Evolutionary conservation across 1,284 basidiomycete genomes (phyloP).

Genomic region (Anthracocystis panici-leucophaei): DNA sequence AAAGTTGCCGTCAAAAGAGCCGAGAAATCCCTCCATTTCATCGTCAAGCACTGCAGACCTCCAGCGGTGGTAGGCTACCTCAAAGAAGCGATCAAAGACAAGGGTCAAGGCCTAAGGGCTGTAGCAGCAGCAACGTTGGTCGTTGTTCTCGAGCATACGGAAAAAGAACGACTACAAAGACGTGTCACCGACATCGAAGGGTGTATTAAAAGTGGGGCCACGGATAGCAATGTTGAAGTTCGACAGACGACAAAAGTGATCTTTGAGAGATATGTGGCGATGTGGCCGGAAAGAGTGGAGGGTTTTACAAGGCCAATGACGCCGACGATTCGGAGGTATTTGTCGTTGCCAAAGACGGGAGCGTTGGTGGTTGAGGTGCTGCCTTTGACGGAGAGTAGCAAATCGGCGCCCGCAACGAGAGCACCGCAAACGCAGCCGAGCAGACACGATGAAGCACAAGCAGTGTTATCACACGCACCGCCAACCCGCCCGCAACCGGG

Average conservation of each 20-base stretch:
- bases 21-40: slow-evolving; percentile 71
- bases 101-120: slow-evolving; percentile 55
- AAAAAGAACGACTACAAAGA: slow-evolving; percentile 62
- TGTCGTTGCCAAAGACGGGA: slow-evolving; percentile 65
- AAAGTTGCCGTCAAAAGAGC: slow-evolving; percentile 72
- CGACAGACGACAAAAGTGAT: slow-evolving; percentile 71
- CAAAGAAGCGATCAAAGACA: slow-evolving; percentile 70
- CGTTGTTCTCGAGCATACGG: slow-evolving; percentile 65
- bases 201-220: slow-evolving; percentile 70
- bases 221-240: slow-evolving; percentile 72
- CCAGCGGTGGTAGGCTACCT: slow-evolving; percentile 69
- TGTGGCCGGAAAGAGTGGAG: slow-evolving; percentile 72
- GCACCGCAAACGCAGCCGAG: slow-evolving; percentile 1
- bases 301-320: slow-evolving; percentile 71
- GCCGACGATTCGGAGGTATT: slow-evolving; percentile 71
- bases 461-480: slow-evolving; percentile 2
- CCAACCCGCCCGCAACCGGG: slow-evolving; percentile 8
- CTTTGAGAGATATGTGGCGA: slow-evolving; percentile 70
- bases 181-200: slow-evolving; percentile 70
- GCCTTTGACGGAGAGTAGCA: slow-evolving; percentile 1
- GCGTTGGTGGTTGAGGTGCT: slow-evolving; percentile 33
- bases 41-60: slow-evolving; percentile 71
- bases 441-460: slow-evolving; percentile 3
- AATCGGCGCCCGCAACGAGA: not conserved
- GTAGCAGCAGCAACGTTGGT: slow-evolving; percentile 44